Percentiles rank a stretch among this genome's conserved stretches.
Evolutionary conservation across 768 basidiomycete genomes (phyloP).

Genomic region (Mrakia gelida): DNA sequence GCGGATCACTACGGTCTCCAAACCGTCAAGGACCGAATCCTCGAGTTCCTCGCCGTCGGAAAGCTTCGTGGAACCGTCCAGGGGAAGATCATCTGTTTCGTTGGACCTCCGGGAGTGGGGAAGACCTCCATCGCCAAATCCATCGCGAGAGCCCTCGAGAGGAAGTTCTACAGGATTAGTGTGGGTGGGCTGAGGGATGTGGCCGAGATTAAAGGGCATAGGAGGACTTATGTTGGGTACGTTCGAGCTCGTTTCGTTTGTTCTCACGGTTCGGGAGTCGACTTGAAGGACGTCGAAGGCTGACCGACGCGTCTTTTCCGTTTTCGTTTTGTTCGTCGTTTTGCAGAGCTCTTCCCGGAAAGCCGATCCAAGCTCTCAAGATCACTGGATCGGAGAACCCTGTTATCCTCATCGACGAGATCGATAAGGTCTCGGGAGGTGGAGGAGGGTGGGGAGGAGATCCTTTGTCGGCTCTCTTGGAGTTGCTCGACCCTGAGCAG

Average conservation of each 20-base stretch:
- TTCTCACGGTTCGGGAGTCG: neutral
- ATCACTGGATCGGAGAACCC: conserved; percentile 92
- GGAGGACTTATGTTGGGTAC: conserved; percentile 91
- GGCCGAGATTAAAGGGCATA: conserved; percentile 97
- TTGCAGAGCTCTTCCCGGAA: conserved; percentile 77
- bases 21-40: conserved; percentile 87
- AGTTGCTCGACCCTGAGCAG: conserved; percentile 94
- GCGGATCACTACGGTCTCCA: conserved; percentile 91
- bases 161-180: conserved; percentile 94
- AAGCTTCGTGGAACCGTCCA: conserved; percentile 90
- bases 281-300: neutral
- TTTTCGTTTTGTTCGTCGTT: neutral
- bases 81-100: conserved; percentile 95
- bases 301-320: neutral
- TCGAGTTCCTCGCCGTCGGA: conserved; percentile 93
- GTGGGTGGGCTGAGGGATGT: conserved; percentile 96
- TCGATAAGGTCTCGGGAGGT: conserved; percentile 69
- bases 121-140: conserved; percentile 39
- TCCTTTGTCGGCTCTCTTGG: conserved; percentile 80
- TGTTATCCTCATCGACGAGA: conserved; percentile 87
- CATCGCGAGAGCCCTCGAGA: conserved; percentile 80
- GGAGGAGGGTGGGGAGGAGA: conserved; percentile 54
- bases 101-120: conserved; percentile 91
- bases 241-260: conserved; percentile 38
- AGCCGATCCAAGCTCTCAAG: conserved; percentile 90